These are phyloP conservation scores for Anacardium occidentale DNA, from an alignment of 345 rosid genomes.

Conservation along the genomic window DNA sequence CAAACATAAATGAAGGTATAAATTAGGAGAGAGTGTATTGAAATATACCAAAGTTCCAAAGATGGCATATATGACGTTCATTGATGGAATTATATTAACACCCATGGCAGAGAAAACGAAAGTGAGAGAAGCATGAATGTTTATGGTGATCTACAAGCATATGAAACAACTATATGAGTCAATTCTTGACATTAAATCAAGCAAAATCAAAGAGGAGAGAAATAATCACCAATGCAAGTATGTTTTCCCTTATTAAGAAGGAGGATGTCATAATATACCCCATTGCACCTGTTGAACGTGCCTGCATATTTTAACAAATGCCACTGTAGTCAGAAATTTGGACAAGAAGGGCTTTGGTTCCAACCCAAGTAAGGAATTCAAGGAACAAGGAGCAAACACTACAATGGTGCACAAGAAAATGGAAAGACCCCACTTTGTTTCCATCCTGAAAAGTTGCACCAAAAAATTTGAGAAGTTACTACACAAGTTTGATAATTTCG, in stretches of 20 bases:
- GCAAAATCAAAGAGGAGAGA: constrained; percentile 2
- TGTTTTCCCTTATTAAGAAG: constrained; percentile 89
- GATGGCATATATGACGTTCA: constrained; percentile 65
- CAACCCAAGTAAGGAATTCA: constrained; percentile 19
- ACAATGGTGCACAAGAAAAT: constrained; percentile 82
- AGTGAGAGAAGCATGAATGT: constrained; percentile 79
- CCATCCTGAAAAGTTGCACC: constrained; percentile 47
- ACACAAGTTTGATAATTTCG: constrained; percentile 4
- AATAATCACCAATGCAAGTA: constrained; percentile 70
- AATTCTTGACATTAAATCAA: background rate
- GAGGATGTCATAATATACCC: constrained; percentile 85
- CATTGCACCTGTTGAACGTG: constrained; percentile 71
- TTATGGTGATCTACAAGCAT: constrained; percentile 75
- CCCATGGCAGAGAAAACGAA: constrained; percentile 70
- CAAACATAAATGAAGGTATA: background rate
- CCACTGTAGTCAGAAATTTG: constrained; percentile 20
- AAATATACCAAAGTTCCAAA: constrained; percentile 79
- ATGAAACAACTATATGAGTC: constrained; percentile 10
- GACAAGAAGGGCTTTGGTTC: constrained; percentile 22
- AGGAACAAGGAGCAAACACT: constrained; percentile 34
- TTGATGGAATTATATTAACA: constrained; percentile 73
- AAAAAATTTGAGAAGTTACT: constrained; percentile 13
- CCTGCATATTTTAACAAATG: constrained; percentile 43
- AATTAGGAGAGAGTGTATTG: background rate
- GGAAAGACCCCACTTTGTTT: constrained; percentile 70